These are phyloP conservation scores for Mortierella sp. DNA, from an alignment of 371 early-diverging fungal genomes.

Conservation along the genomic window DNA sequence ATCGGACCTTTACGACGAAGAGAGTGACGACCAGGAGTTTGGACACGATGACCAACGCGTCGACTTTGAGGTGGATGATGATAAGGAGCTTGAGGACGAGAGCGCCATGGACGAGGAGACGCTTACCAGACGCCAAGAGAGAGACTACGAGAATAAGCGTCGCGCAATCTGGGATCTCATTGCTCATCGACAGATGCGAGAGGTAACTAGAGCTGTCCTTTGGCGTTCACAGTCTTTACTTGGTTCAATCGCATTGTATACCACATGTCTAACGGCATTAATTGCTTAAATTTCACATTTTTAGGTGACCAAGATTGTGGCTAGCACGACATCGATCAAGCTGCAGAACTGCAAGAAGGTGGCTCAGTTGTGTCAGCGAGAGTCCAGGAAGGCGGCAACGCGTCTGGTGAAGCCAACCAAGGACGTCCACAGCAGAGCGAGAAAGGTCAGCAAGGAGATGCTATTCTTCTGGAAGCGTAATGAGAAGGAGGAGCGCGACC, in stretches of 20 bases:
- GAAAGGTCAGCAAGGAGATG: constrained; percentile 68
- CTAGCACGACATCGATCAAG: constrained; percentile 65
- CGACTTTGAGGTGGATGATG: constrained; percentile 33
- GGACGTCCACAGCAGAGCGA: constrained; percentile 40
- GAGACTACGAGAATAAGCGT: constrained; percentile 40
- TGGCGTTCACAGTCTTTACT: background rate
- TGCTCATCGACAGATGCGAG: constrained; percentile 48
- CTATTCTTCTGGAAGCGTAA: constrained; percentile 91
- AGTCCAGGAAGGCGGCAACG: constrained; percentile 62
- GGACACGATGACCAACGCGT: constrained; percentile 22
- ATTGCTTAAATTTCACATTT: background rate
- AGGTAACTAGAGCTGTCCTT: constrained; percentile 22
- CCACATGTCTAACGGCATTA: background rate
- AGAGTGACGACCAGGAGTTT: constrained; percentile 35
- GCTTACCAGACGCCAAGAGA: constrained; percentile 39
- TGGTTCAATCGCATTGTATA: background rate
- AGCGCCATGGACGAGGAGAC: constrained; percentile 31
- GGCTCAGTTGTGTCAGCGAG: constrained; percentile 71
- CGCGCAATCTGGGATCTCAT: constrained; percentile 54
- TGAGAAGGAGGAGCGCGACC: constrained; percentile 92
- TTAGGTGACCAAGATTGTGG: constrained; percentile 66
- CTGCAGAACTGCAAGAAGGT: constrained; percentile 72
- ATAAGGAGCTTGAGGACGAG: constrained; percentile 7
- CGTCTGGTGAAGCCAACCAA: constrained; percentile 47
- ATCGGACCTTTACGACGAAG: constrained; percentile 28